Evolutionary conservation across 805 yeast species (phyloP).

Genomic region (Kodamaea restingae): DNA sequence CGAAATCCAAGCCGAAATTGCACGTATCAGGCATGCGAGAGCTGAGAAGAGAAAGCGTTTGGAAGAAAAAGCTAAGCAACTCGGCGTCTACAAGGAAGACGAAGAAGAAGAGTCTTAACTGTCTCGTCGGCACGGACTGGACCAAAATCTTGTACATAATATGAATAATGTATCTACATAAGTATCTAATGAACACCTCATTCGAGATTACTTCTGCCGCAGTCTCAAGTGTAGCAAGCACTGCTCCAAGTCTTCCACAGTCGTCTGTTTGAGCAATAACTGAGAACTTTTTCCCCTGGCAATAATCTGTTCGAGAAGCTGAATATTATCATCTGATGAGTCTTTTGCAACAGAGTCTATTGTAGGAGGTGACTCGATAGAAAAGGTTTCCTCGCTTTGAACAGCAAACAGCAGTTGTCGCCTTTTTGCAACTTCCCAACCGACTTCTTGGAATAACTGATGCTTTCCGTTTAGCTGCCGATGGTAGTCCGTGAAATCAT

Average conservation of each 20-base stretch:
- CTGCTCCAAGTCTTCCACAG: constrained; percentile 16
- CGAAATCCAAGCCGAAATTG: constrained; percentile 87
- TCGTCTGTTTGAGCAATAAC: constrained; percentile 12
- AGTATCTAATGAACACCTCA: neutral
- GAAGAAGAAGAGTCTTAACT: constrained; percentile 11
- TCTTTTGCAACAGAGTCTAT: too few relatives aligned
- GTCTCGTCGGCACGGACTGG: too few relatives aligned
- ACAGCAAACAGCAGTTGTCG: neutral
- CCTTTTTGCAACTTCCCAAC: neutral
- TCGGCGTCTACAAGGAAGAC: constrained; percentile 56
- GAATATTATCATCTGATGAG: neutral
- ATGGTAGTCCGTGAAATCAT: neutral
- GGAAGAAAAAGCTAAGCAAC: constrained; percentile 64
- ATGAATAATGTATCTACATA: neutral
- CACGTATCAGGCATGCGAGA: constrained; percentile 76
- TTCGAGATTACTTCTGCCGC: neutral
- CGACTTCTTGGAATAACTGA: neutral
- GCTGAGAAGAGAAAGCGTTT: constrained; percentile 66
- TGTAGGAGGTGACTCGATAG: neutral
- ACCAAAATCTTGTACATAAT: constrained; percentile 5
- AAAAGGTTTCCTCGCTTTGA: neutral
- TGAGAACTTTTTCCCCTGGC: neutral
- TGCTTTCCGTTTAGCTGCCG: neutral
- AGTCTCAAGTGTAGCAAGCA: neutral
- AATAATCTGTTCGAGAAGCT: neutral